Conservation (phyloP, 768 basidiomycete genomes). For the Paxillus ammoniavirescens region DNA sequence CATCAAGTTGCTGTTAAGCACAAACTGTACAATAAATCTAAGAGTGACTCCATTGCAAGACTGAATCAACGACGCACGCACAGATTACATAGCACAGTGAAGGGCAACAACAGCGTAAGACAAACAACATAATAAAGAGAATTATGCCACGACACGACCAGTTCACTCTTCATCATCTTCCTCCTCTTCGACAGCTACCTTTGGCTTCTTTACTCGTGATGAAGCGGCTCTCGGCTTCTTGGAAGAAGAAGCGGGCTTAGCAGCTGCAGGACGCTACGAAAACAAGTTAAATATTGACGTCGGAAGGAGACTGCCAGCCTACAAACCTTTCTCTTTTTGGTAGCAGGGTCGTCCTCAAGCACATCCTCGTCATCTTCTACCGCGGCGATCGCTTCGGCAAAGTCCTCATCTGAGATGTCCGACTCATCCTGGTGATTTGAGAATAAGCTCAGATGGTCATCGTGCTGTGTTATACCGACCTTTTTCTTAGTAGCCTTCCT, state of each 20-base stretch:
- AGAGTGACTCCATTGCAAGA: conserved; percentile 3
- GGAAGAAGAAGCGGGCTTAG: conserved; percentile 44
- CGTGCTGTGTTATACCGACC: conserved; percentile 19
- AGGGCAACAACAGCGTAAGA: not conserved
- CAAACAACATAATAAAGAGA: conserved; percentile 6
- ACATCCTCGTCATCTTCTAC: conserved; percentile 51
- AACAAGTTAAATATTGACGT: conserved; percentile 3
- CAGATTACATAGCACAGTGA: conserved; percentile 5
- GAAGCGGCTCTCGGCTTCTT: conserved; percentile 36
- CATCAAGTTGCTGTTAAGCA: too few relatives aligned
- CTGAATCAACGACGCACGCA: conserved; percentile 4
- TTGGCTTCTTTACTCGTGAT: conserved; percentile 39
- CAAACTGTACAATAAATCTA: not conserved
- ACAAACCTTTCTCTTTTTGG: conserved; percentile 73
- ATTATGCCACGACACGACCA: not conserved
- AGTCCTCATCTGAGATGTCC: conserved; percentile 48
- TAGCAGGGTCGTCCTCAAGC: conserved; percentile 30
- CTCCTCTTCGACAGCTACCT: conserved; percentile 47
- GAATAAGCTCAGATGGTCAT: not conserved
- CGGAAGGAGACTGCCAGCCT: not conserved
- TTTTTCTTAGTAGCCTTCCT: conserved; percentile 41
- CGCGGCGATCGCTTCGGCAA: conserved; percentile 41
- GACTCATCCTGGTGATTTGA: conserved; percentile 26
- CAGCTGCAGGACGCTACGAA: conserved; percentile 38
- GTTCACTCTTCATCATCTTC: conserved; percentile 35